phyloP scores from a whole-genome alignment of 306 rosid species.

The Acacia melanoxylon region DNA sequence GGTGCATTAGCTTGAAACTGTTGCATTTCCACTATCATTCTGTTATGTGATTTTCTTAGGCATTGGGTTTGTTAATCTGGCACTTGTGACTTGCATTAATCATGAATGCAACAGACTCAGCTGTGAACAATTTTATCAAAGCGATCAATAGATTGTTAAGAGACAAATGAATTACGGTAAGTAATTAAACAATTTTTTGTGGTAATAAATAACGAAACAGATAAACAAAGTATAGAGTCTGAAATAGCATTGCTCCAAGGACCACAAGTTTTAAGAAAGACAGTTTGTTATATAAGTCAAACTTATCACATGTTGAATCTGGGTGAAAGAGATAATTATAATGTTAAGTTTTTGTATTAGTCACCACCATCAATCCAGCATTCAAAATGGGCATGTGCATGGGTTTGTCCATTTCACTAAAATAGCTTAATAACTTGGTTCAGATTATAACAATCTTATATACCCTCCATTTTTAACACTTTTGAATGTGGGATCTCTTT shows the following conservation, averaged over 20 bases:
- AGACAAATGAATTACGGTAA: not conserved
- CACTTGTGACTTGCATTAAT: too few relatives aligned
- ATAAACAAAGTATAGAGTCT: not conserved
- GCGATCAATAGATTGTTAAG: not conserved
- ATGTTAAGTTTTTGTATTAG: not conserved
- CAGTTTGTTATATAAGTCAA: not conserved
- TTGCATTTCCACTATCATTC: too few relatives aligned
- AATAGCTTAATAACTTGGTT: not conserved
- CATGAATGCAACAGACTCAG: constrained; percentile 6
- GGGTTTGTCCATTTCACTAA: not conserved
- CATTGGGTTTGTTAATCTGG: too few relatives aligned
- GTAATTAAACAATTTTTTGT: too few relatives aligned
- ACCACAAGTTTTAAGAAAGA: not conserved
- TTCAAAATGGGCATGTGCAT: not conserved
- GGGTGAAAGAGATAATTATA: not conserved
- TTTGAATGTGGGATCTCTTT: not conserved
- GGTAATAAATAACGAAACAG: not conserved
- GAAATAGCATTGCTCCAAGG: constrained; percentile 21
- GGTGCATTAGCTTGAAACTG: too few relatives aligned
- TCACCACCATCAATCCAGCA: not conserved
- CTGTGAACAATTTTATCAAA: constrained; percentile 3
- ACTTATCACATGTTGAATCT: not conserved
- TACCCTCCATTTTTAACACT: not conserved
- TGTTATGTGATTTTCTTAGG: too few relatives aligned
- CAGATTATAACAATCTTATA: not conserved